Conservation (phyloP, 805 yeast species). For the Starmerella asiatica region DNA sequence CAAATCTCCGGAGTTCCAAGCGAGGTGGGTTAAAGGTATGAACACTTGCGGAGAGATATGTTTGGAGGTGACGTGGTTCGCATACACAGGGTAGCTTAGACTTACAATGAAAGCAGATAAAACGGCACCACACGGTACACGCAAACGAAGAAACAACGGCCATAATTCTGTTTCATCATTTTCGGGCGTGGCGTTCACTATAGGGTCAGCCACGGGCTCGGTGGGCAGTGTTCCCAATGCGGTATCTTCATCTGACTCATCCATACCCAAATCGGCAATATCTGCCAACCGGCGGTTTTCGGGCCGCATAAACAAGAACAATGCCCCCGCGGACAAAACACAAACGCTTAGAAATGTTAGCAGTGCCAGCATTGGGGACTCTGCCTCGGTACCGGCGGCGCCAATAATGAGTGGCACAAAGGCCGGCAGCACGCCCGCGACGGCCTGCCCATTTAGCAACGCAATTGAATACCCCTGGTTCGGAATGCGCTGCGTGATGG, state of each 20-base stretch:
- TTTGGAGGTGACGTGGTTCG: conserved; percentile 49
- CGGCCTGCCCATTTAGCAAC: conserved; percentile 86
- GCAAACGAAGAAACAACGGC: conserved; percentile 27
- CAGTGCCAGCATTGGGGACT: conserved; percentile 32
- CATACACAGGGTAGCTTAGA: conserved; percentile 78
- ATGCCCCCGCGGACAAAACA: conserved; percentile 10
- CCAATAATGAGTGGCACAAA: conserved; percentile 44
- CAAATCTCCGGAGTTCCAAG: conserved; percentile 87
- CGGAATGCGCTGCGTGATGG: conserved; percentile 51
- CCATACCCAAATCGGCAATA: conserved; percentile 10
- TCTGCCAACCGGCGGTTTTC: conserved; percentile 9
- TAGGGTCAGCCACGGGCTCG: no score
- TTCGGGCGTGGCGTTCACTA: conserved; percentile 2
- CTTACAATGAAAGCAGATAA: conserved; percentile 63
- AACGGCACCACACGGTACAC: conserved; percentile 52
- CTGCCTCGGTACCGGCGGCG: conserved; percentile 39
- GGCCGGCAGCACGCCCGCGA: conserved; percentile 88
- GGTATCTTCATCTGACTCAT: not conserved
- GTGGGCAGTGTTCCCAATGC: not conserved
- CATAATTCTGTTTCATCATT: conserved; percentile 1
- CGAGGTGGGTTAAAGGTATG: conserved; percentile 63
- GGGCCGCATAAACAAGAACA: conserved; percentile 7
- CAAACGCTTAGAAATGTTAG: conserved; percentile 25
- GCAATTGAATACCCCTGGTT: conserved; percentile 30
- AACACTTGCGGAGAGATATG: conserved; percentile 32